phyloP scores from a whole-genome alignment of 768 basidiomycete species.

The Suillus occidentalis region DNA sequence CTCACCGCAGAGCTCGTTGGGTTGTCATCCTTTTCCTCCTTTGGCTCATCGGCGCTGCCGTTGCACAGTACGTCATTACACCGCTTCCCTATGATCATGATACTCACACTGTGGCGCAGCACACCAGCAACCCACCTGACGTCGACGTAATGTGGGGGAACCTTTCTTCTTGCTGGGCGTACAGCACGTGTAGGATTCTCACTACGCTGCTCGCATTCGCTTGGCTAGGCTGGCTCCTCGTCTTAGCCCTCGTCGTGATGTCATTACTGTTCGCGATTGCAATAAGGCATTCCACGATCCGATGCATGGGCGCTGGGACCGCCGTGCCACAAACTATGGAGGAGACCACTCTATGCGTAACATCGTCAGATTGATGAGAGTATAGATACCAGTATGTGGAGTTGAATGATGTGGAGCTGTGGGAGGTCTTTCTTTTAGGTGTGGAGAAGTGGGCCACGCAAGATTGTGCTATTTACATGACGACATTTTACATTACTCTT shows the following conservation, averaged over 20 bases:
- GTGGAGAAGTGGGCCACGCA: not conserved
- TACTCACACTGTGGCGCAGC: constrained; percentile 9
- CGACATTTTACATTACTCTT: not conserved
- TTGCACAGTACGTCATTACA: constrained; percentile 55
- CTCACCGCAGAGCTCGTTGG: constrained; percentile 60
- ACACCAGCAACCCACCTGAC: constrained; percentile 30
- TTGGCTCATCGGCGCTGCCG: constrained; percentile 67
- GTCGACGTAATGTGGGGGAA: constrained; percentile 53
- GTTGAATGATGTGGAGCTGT: not conserved
- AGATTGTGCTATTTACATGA: not conserved
- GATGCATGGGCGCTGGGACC: constrained; percentile 55
- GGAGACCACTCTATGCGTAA: constrained; percentile 31
- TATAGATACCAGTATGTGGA: not conserved
- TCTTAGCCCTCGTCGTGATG: constrained; percentile 56
- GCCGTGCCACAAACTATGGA: constrained; percentile 30
- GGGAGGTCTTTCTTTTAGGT: not conserved
- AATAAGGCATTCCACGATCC: constrained; percentile 60
- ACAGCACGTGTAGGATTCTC: constrained; percentile 61
- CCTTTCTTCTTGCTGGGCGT: constrained; percentile 60
- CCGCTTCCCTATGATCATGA: not conserved
- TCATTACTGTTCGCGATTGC: constrained; percentile 56
- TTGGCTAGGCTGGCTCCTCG: constrained; percentile 70
- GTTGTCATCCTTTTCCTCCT: constrained; percentile 67
- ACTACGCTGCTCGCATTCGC: constrained; percentile 73
- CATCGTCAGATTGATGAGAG: constrained; percentile 7